Evolutionary conservation across 73 alveolate genomes (phyloP).

Genomic region (Symbiodinium natans): DNA sequence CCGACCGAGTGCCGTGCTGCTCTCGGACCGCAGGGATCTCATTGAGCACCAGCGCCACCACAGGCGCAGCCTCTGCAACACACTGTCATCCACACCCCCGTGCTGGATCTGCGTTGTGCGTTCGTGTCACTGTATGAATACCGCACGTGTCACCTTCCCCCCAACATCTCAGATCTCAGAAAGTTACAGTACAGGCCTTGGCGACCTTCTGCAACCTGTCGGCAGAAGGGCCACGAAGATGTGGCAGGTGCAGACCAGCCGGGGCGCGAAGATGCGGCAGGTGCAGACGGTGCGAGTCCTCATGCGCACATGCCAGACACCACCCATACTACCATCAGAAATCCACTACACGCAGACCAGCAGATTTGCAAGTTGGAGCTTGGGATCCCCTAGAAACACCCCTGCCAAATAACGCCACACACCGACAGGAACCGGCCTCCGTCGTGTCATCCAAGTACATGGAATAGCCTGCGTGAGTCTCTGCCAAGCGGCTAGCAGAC

Average conservation of each 20-base stretch:
- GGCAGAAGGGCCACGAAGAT: background rate
- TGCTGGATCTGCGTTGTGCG: too few relatives aligned
- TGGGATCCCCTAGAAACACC: too few relatives aligned
- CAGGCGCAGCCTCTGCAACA: background rate
- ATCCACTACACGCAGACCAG: too few relatives aligned
- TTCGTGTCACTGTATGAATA: too few relatives aligned
- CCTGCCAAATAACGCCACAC: background rate
- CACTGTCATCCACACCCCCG: too few relatives aligned
- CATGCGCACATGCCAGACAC: background rate
- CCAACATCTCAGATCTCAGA: too few relatives aligned
- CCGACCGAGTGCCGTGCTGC: background rate
- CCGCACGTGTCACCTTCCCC: too few relatives aligned
- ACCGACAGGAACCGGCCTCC: background rate
- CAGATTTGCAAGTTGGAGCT: too few relatives aligned
- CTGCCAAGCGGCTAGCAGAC: background rate
- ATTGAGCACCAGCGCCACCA: background rate
- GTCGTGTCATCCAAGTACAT: background rate
- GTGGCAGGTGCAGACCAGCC: too few relatives aligned
- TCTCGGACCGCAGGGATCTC: constrained; percentile 7
- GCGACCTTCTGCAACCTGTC: background rate
- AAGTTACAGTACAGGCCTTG: background rate
- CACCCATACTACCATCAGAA: too few relatives aligned
- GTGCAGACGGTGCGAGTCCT: constrained; percentile 4
- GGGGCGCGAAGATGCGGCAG: background rate
- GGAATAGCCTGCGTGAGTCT: background rate